These are phyloP conservation scores for Talaromyces sp. DNA, from an alignment of 2,329 filamentous ascomycete genomes.

Conservation along the genomic window DNA sequence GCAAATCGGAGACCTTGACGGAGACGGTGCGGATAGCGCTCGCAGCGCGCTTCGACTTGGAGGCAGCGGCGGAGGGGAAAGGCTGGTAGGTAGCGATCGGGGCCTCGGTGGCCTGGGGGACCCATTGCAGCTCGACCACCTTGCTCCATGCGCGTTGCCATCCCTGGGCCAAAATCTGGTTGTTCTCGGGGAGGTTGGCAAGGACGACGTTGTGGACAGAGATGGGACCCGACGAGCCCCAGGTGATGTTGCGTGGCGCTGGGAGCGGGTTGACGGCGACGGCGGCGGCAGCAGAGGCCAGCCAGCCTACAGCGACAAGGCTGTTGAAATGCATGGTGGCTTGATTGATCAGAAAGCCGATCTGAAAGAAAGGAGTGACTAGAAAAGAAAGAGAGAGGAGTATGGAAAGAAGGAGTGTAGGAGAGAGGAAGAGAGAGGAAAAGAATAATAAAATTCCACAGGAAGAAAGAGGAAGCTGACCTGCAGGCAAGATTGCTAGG, in stretches of 20 bases:
- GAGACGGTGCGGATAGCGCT: conserved; percentile 37
- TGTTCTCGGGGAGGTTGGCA: conserved; percentile 30
- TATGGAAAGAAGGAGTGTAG: neutral
- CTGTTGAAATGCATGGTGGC: conserved; percentile 9
- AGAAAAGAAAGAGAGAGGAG: neutral
- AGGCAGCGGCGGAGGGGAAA: conserved; percentile 40
- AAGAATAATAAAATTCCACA: neutral
- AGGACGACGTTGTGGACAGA: conserved; percentile 32
- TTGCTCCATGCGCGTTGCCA: conserved; percentile 47
- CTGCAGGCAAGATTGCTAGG: neutral
- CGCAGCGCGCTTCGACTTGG: conserved; percentile 25
- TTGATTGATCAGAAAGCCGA: neutral
- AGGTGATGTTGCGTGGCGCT: conserved; percentile 48
- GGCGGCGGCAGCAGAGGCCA: conserved; percentile 34
- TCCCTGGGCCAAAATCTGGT: conserved; percentile 37
- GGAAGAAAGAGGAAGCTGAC: neutral
- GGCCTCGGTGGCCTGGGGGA: conserved; percentile 47
- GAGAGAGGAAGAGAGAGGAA: neutral
- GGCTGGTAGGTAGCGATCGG: conserved; percentile 46
- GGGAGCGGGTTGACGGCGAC: conserved; percentile 51
- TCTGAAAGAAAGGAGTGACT: neutral
- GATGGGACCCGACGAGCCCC: conserved; percentile 48
- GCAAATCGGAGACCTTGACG: conserved; percentile 40
- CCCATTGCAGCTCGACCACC: conserved; percentile 48
- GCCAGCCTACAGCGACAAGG: conserved; percentile 21